phyloP scores from a whole-genome alignment of 768 basidiomycete species.

The Tephrocybe sp. region DNA sequence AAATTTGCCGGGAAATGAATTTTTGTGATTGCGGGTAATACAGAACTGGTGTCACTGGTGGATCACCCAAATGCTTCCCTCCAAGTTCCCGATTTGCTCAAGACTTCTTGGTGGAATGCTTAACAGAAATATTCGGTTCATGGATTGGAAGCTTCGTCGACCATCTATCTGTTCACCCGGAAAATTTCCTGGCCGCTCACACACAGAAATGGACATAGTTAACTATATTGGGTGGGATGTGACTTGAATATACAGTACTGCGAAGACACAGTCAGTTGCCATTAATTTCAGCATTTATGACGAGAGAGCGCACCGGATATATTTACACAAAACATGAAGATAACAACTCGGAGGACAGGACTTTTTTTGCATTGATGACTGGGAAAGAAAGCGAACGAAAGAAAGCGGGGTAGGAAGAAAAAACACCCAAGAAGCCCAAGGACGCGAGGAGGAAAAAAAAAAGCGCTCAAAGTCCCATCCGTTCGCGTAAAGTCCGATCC shows the following conservation, averaged over 20 bases:
- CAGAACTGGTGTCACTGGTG: too few species aligned
- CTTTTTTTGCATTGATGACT: background rate
- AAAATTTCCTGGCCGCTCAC: background rate
- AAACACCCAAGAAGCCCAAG: background rate
- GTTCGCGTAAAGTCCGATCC: constrained; percentile 84
- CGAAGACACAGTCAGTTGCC: constrained; percentile 27
- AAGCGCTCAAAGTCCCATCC: constrained; percentile 67
- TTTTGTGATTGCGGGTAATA: background rate
- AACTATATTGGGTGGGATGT: constrained; percentile 8
- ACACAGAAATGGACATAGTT: background rate
- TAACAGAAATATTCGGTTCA: background rate
- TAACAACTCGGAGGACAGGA: constrained; percentile 6
- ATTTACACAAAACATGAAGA: constrained; percentile 19
- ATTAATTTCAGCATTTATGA: background rate
- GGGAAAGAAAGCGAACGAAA: constrained; percentile 1
- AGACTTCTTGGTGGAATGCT: too few species aligned
- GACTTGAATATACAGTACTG: constrained; percentile 23
- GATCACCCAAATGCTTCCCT: too few species aligned
- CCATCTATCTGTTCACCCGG: too few species aligned
- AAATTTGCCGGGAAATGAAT: background rate
- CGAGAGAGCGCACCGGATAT: background rate
- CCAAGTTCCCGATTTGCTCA: too few species aligned
- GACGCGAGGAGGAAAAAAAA: too few species aligned
- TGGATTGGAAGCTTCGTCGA: constrained; percentile 4
- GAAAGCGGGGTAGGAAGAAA: background rate